phyloP scores from a whole-genome alignment of 163 green algal species.

The Chloromonas sp. region DNA sequence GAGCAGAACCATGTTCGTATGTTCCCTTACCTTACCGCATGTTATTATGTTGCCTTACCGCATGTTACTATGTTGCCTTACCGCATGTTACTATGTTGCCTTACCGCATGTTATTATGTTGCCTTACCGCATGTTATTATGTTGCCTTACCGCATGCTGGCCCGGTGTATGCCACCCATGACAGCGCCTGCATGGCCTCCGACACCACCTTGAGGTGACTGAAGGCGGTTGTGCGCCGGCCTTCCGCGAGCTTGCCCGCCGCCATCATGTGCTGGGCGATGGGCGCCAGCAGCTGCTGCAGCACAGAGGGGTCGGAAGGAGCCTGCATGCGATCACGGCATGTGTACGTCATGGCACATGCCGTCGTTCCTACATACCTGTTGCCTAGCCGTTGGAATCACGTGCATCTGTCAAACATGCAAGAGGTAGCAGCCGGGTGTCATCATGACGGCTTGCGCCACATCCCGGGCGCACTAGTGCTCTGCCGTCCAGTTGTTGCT shows the following conservation, averaged over 20 bases:
- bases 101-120: too few species aligned
- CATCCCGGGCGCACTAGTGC: too few species aligned
- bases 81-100: too few species aligned
- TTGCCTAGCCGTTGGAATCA: background rate
- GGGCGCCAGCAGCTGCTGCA: slow-evolving; percentile 67
- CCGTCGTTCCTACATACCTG: background rate
- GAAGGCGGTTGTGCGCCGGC: slow-evolving; percentile 47
- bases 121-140: too few species aligned
- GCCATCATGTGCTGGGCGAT: slow-evolving; percentile 62
- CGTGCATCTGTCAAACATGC: background rate
- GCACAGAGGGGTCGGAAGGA: background rate
- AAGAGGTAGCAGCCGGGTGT: background rate
- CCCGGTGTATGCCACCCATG: slow-evolving; percentile 79
- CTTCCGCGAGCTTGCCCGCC: slow-evolving; percentile 45
- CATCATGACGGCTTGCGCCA: too few species aligned
- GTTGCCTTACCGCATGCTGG: background rate
- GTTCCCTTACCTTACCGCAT: too few species aligned
- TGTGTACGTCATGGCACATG: slow-evolving; percentile 41
- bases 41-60: too few species aligned
- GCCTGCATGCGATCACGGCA: slow-evolving; percentile 6
- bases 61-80: too few species aligned
- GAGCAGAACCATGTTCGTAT: too few species aligned
- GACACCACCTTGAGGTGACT: slow-evolving; percentile 67
- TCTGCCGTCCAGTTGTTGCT: too few species aligned
- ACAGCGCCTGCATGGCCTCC: slow-evolving; percentile 66